Percentiles rank a stretch among this genome's conserved stretches.
Conservation (phyloP, 2,329 filamentous ascomycete genomes). For the Penicillium janthinellum region DNA sequence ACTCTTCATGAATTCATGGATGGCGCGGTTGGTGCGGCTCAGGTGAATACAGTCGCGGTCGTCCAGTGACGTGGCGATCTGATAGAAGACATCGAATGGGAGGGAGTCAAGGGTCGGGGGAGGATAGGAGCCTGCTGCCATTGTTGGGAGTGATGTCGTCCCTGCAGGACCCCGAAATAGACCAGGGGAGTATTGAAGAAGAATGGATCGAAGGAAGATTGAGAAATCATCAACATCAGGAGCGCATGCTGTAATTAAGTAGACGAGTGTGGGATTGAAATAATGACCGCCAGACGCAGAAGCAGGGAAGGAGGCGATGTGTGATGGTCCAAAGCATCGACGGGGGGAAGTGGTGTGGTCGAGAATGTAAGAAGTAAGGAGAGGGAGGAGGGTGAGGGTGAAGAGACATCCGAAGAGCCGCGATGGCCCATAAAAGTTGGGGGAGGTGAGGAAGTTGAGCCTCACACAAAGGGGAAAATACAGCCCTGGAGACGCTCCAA, state of each 20-base stretch:
- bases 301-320: neutral
- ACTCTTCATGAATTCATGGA: constrained; percentile 56
- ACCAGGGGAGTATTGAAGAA: too few relatives aligned
- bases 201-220: too few relatives aligned
- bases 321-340: too few relatives aligned
- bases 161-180: neutral
- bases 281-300: neutral
- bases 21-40: constrained; percentile 54
- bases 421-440: neutral
- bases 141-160: neutral
- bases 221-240: neutral
- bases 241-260: neutral
- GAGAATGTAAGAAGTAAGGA: neutral
- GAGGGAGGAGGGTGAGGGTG: neutral
- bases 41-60: constrained; percentile 62
- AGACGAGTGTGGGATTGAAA: neutral
- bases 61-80: constrained; percentile 58
- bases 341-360: neutral
- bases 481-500: too few relatives aligned
- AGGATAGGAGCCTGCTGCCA: constrained; percentile 10
- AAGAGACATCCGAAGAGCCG: neutral
- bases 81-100: constrained; percentile 66
- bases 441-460: neutral
- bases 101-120: constrained; percentile 47
- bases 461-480: neutral